phyloP scores from a whole-genome alignment of 371 early-diverging fungal species.

The Rhizopus arrhizus region DNA sequence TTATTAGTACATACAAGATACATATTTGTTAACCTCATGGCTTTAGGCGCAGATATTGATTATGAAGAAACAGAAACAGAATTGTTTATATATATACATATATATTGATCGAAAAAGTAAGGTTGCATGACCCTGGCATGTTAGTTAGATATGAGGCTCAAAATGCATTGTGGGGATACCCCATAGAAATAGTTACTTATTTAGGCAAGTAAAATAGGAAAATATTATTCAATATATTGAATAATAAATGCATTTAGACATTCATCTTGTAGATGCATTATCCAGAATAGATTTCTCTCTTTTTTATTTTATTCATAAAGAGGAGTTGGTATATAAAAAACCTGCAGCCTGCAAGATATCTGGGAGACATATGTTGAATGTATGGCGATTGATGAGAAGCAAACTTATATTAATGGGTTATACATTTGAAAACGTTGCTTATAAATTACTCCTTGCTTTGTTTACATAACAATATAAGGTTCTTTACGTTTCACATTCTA shows the following conservation, averaged over 20 bases:
- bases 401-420: constrained; percentile 79
- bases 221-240: too few relatives aligned
- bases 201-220: constrained; percentile 26
- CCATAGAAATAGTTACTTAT: constrained; percentile 64
- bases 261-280: constrained; percentile 54
- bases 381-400: constrained; percentile 81
- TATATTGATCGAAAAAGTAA: constrained; percentile 51
- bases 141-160: constrained; percentile 86
- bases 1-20: neutral
- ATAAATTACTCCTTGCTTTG: constrained; percentile 43
- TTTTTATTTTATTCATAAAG: constrained; percentile 20
- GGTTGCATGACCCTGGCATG: constrained; percentile 80
- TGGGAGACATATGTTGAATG: constrained; percentile 86
- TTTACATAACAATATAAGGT: constrained; percentile 38
- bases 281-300: constrained; percentile 41
- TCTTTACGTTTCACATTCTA: constrained; percentile 63
- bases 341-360: constrained; percentile 60
- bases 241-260: constrained; percentile 19
- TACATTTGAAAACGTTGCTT: constrained; percentile 73
- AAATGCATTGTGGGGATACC: constrained; percentile 84
- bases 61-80: constrained; percentile 53
- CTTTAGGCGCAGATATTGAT: constrained; percentile 31
- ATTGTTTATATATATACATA: constrained; percentile 54
- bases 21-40: neutral
- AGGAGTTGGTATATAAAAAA: constrained; percentile 66